Conservation (phyloP, 345 rosid genomes). For the Gynandropsis gynandra region DNA sequence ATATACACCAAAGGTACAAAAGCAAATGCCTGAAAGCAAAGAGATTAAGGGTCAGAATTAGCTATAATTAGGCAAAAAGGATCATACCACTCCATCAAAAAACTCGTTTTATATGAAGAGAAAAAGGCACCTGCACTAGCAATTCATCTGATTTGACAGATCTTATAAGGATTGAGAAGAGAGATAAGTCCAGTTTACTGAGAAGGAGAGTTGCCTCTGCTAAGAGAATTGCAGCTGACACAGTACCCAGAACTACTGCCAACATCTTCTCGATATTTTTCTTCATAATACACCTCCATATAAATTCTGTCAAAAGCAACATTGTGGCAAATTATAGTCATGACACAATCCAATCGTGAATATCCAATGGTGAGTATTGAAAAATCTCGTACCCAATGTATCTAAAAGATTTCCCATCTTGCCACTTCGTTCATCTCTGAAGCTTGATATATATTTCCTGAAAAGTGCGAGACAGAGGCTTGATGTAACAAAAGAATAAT, state of each 20-base stretch:
- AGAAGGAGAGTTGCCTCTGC: constrained; percentile 94
- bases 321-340: constrained; percentile 14
- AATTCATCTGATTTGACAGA: constrained; percentile 65
- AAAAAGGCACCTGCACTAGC: constrained; percentile 53
- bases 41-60: not conserved
- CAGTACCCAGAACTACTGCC: constrained; percentile 62
- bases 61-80: not conserved
- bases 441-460: constrained; percentile 93
- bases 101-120: not conserved
- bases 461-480: constrained; percentile 15
- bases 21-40: constrained; percentile 64
- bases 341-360: constrained; percentile 8
- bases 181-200: constrained; percentile 74
- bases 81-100: not conserved
- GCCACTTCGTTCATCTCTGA: constrained; percentile 61
- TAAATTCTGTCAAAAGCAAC: constrained; percentile 54
- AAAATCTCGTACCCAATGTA: constrained; percentile 50
- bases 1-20: constrained; percentile 94
- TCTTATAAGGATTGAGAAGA: constrained; percentile 82
- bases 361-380: constrained; percentile 8
- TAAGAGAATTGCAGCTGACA: constrained; percentile 94
- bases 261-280: constrained; percentile 59
- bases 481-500: constrained; percentile 9
- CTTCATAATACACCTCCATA: constrained; percentile 76
- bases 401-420: constrained; percentile 59